Base-by-base conservation (phyloP, 331 rosid species). In the Acacia pycnantha region DNA sequence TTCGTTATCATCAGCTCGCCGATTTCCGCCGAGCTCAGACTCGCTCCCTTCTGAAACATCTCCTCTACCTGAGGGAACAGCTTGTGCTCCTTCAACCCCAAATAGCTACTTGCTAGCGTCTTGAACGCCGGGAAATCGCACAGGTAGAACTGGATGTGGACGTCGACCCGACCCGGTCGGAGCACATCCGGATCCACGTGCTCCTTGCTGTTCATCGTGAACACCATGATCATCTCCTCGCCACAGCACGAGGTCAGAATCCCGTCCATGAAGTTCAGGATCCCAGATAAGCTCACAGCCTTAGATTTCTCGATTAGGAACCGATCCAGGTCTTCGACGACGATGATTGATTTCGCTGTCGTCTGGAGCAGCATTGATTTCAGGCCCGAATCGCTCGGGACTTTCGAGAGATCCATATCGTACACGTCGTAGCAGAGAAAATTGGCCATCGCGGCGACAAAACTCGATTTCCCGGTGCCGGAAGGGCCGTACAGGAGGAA, bases 371-470 rank as follows among this genome's bases (percentile, higher is more conserved):
- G 82, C 19, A 91, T 78, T 11, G 65, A 47, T 76, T 90, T 89
- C 80, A 96, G 85, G 81, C 91, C 97, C 4, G 95, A 86, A 13
- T 94, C 98, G 80, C 88, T 83, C 6, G 44, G 50, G 53, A 94
- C 70, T 10, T 82, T 82, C 0, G 89, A 89, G 41, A 96, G 88
- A 14, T 96, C 97, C 74, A 96, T 90, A 59, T 93, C 91, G 82
- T 91, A 96, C 7, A 96, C 93, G 64, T 96, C 95, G 83, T 90
- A 94, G 19, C 76, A 62, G 21, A 96, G 89, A 79, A 93, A 96
- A 67, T 92, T 92, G n/a, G 97, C 99, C 98, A 96, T 92, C 44
- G 99, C 99, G 15, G 98, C 99, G 8, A 94, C 90, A 84, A 96
- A 96, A 84, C 97, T 96, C 6, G 99, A 91, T 82, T 96, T 96